These are phyloP conservation scores for Exidia glandulosa DNA, from an alignment of 768 basidiomycete species.

Conservation along the genomic window DNA sequence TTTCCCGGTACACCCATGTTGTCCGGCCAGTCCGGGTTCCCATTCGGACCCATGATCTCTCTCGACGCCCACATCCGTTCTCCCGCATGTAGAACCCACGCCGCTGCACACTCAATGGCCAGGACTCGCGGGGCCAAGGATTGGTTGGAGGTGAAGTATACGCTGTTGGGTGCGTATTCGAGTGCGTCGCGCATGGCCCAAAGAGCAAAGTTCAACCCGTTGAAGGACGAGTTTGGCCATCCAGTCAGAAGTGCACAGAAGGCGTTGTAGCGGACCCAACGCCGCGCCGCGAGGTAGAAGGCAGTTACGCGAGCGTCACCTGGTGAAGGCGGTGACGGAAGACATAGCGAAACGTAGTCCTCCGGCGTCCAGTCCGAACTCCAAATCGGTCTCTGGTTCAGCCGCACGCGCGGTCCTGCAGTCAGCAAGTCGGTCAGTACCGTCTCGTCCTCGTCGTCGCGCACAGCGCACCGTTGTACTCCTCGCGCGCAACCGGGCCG, in stretches of 20 bases:
- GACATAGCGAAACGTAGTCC: too few species aligned
- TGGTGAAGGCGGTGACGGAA: too few species aligned
- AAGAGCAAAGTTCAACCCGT: background rate
- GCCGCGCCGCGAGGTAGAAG: too few species aligned
- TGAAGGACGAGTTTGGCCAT: background rate
- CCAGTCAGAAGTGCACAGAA: background rate
- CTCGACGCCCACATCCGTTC: background rate
- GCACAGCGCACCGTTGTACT: background rate
- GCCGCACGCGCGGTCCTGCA: too few species aligned
- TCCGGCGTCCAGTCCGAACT: too few species aligned
- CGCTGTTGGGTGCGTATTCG: background rate
- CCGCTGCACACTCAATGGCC: background rate
- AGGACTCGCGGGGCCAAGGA: background rate
- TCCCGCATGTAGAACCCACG: background rate
- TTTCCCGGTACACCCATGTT: background rate
- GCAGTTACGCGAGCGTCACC: too few species aligned
- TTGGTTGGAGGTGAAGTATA: background rate
- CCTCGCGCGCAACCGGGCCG: background rate
- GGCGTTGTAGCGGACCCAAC: too few species aligned
- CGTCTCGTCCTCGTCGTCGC: too few species aligned
- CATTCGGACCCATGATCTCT: background rate
- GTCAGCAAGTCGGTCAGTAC: too few species aligned
- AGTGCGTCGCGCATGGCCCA: background rate
- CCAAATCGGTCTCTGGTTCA: too few species aligned
- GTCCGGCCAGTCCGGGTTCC: background rate